Evolutionary conservation across 139 green algal genomes (phyloP).

Genomic region (Tetraselmis chui): DNA sequence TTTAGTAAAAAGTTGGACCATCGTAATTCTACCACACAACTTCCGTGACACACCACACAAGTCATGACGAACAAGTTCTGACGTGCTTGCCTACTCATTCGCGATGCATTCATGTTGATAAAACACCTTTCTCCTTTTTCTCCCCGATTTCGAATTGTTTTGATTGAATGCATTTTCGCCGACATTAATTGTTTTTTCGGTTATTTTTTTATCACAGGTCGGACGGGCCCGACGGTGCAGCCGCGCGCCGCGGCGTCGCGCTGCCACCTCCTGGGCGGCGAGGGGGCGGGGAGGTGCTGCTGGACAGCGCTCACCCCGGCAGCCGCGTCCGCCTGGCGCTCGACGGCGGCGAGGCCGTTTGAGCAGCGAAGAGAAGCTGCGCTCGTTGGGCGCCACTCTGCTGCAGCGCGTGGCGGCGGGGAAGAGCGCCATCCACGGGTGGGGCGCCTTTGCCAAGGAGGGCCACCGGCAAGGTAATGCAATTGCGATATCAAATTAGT

Average conservation of each 20-base stretch:
- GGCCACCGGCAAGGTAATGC: constrained; percentile 21
- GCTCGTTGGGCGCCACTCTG: constrained; percentile 23
- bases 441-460: constrained; percentile 63
- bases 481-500: too few species aligned
- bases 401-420: constrained; percentile 38
- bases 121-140: too few species aligned
- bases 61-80: too few species aligned
- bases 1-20: too few species aligned
- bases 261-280: background rate
- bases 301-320: background rate
- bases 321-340: background rate
- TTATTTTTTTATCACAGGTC: too few species aligned
- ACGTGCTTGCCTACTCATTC: too few species aligned
- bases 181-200: too few species aligned
- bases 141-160: too few species aligned
- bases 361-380: background rate
- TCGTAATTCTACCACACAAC: too few species aligned
- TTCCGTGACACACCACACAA: too few species aligned
- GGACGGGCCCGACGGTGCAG: background rate
- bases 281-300: background rate
- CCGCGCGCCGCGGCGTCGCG: background rate
- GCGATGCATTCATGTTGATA: too few species aligned
- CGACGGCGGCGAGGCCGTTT: background rate
- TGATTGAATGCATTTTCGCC: too few species aligned
- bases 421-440: constrained; percentile 79